Evolutionary conservation across 2,329 filamentous ascomycete genomes (phyloP), one percentile per base, ranked within the genome.

Genomic region (Ustulina deusta): DNA sequence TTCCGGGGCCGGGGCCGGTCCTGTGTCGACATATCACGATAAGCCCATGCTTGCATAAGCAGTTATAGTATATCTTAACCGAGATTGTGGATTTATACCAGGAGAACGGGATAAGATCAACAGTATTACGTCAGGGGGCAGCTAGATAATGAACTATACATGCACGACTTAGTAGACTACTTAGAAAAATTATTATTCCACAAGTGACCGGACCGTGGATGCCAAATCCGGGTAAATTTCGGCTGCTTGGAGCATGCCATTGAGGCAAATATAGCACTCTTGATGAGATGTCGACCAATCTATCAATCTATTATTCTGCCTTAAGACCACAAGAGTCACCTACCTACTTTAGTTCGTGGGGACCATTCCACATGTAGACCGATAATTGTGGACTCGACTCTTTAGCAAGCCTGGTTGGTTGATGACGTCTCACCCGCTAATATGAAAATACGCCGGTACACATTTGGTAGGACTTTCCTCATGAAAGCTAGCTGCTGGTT

Each of bases 11-110:
- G 61, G 63, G 20, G 25, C 48, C 34, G 60, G 64, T 3, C 58
- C 15, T 49, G 56, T 49, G 52, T 63, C 66, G 32, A 62, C 55
- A 56, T 59, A 68, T 27, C 58, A 58, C 40, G 42, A 49, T 20
- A 57, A 49, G 38, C 15, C 42, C 65, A 68, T 63, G 20, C 46
- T 57, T 22, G 9, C 25, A n/a, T 56, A 32, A 56, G 6, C 27
- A 29, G n/a, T 22, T 38, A 27, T 34, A 29, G 7, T 6, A 20
- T 7, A 38, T 25, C 7, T 13, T 10, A 6, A 11, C 6, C 6
- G 22, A 13, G 7, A 42, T 11, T 27, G 32, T 22, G 11, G n/a
- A 27, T 17, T 17, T 17, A 9, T n/a, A n/a, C n/a, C n/a, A n/a
- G 4, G n/a, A 63, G 42, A 38, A 4, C 1, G n/a, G 20, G 10